Evolutionary conservation across 75 land plant species (phyloP), one percentile per base, ranked within the genome.

Genomic region (Sequoiadendron giganteum): DNA sequence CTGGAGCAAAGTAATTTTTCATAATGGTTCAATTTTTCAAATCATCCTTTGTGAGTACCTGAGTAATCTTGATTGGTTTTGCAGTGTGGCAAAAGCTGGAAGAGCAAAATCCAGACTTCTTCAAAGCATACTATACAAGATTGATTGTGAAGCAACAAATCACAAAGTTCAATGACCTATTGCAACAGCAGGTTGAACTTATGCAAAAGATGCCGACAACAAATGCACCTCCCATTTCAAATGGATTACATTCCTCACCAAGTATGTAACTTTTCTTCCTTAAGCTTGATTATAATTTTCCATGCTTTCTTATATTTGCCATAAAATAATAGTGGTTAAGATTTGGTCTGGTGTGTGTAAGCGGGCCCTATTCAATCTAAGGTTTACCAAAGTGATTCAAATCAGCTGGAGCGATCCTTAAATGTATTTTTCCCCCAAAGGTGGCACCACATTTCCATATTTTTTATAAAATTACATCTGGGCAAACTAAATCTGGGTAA

Each of bases 71-170:
- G 38, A 34, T 82, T n/a, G 84, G 30, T 75, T 40, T 91, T 88
- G 61, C 95, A 97, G 99, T 98, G 39, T 98, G 97, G 99, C 97
- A 95, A 87, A 98, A 98, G 89, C 95, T 98, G 85, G 98, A 95
- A 87, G 97, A 95, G 83, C 97, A 98, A 86, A 98, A 98, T 92
- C 93, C 89, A 21, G 97, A 94, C 30, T 98, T 98, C 86, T 98
- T 98, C 90, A 92, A 92, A 87, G 99, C 98, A 78, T 98, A 98
- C 88, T 91, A 95, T 91, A 88, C 95, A 77, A 90, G 99, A 85
- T 87, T 98, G 85, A 90, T 92, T 70, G 90, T 96, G 65, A 98
- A 98, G 93, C 90, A 93, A 38, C 99, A 98, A 88, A 98, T 98
- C 73, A 76, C 91, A 56, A 85, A 93, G 85, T 98, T 96, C 89